Evolutionary conservation across 2,329 filamentous ascomycete species (phyloP).

Genomic region (Stromatinia cepivora): DNA sequence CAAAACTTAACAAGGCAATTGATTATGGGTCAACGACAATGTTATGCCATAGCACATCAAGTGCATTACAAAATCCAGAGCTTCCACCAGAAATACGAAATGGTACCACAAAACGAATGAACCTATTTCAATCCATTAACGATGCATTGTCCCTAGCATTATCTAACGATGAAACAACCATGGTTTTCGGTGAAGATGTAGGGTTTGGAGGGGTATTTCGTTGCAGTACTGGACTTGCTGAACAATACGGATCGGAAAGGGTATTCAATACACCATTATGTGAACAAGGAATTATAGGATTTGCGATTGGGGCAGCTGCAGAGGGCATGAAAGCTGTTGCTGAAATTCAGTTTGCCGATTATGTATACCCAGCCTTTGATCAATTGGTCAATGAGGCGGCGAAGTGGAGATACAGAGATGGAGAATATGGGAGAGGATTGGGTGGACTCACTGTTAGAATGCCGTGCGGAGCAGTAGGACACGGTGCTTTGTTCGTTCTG

Average conservation of each 20-base stretch:
- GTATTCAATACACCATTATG: slow-evolving; percentile 96
- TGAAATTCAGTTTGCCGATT: slow-evolving; percentile 81
- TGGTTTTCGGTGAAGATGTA: slow-evolving; percentile 95
- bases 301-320: slow-evolving; percentile 85
- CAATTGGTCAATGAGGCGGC: slow-evolving; percentile 77
- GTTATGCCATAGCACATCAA: slow-evolving; percentile 75
- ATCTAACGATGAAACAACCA: slow-evolving; percentile 77
- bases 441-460: slow-evolving; percentile 71
- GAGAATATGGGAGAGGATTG: slow-evolving; percentile 54
- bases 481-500: slow-evolving; percentile 61
- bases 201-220: slow-evolving; percentile 96
- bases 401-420: slow-evolving; percentile 68
- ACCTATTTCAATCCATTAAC: slow-evolving; percentile 93
- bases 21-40: slow-evolving; percentile 84
- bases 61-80: slow-evolving; percentile 69
- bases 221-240: slow-evolving; percentile 86
- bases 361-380: slow-evolving; percentile 75
- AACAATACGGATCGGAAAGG: slow-evolving; percentile 81
- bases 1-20: slow-evolving; percentile 77
- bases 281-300: slow-evolving; percentile 93
- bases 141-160: slow-evolving; percentile 82
- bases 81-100: slow-evolving; percentile 65
- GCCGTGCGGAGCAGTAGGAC: slow-evolving; percentile 71
- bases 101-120: slow-evolving; percentile 79
- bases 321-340: slow-evolving; percentile 92